Evolutionary conservation across 1,139 yeast species (phyloP).

Genomic region (Hemisphaericaspora xylofermentans): DNA sequence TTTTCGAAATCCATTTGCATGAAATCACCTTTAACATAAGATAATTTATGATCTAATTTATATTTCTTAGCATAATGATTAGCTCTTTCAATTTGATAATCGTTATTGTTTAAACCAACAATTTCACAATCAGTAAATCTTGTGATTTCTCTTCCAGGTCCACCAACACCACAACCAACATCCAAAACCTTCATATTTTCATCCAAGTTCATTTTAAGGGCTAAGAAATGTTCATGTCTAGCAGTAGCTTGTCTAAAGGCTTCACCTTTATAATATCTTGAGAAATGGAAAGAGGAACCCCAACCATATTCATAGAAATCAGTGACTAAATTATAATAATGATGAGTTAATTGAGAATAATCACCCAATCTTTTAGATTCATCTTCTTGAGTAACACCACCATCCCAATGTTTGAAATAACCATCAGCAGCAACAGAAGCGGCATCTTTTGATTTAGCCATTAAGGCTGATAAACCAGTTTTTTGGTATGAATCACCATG

Average conservation of each 20-base stretch:
- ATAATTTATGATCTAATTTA: conserved; percentile 68
- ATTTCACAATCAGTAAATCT: conserved; percentile 86
- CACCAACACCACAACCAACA: conserved; percentile 99
- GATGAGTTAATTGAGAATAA: conserved; percentile 89
- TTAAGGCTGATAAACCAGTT: conserved; percentile 74
- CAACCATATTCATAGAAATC: conserved; percentile 98
- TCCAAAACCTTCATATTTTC: conserved; percentile 88
- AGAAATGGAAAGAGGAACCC: conserved; percentile 99
- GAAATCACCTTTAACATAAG: conserved; percentile 95
- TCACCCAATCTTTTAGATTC: conserved; percentile 76
- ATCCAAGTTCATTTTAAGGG: conserved; percentile 76
- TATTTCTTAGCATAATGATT: conserved; percentile 70
- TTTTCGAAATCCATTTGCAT: conserved; percentile 98
- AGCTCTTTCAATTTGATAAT: conserved; percentile 94
- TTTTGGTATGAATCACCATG: conserved; percentile 75
- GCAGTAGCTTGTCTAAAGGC: conserved; percentile 94
- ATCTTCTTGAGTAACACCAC: conserved; percentile 74
- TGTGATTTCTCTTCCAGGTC: conserved; percentile 95
- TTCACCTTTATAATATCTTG: conserved; percentile 91
- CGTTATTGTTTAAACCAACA: conserved; percentile 94
- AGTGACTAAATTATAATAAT: conserved; percentile 94
- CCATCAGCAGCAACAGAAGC: conserved; percentile 83
- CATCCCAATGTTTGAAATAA: conserved; percentile 96
- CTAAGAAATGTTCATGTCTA: conserved; percentile 95
- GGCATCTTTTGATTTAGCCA: conserved; percentile 75